These are phyloP conservation scores for Claviceps humidiphila DNA, from an alignment of 2,329 filamentous ascomycete species.

Conservation along the genomic window DNA sequence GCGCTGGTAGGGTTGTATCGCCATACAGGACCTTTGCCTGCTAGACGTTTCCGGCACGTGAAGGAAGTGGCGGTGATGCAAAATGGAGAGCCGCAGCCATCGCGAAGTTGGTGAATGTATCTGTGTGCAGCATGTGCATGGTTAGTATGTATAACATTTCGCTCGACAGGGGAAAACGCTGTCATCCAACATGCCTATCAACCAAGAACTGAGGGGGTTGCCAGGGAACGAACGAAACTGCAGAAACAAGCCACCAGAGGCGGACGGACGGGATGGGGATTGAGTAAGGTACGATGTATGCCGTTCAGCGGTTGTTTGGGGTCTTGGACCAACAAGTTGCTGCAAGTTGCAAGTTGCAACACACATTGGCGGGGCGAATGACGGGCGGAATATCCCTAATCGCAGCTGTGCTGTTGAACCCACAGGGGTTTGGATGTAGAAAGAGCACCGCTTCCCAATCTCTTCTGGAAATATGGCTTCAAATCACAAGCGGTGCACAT, in stretches of 20 bases:
- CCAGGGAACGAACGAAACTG: neutral
- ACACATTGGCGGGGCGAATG: too few relatives aligned
- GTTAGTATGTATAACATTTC: neutral
- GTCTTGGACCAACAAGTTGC: neutral
- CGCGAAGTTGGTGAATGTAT: constrained; percentile 68
- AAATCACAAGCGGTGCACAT: too few relatives aligned
- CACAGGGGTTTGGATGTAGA: too few relatives aligned
- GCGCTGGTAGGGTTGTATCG: constrained; percentile 73
- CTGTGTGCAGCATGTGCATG: constrained; percentile 25
- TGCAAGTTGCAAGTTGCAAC: neutral
- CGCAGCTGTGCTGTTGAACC: too few relatives aligned
- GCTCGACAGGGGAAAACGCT: neutral
- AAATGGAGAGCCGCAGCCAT: constrained; percentile 56
- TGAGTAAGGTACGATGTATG: neutral
- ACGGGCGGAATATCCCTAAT: too few relatives aligned
- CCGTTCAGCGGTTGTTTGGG: neutral
- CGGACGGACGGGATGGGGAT: neutral
- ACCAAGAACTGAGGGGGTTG: constrained; percentile 41
- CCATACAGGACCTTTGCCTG: constrained; percentile 55
- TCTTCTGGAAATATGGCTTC: too few relatives aligned
- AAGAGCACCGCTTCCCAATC: too few relatives aligned
- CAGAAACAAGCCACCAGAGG: neutral
- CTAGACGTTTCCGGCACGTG: constrained; percentile 57
- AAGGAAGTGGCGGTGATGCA: constrained; percentile 72
- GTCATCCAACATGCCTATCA: constrained; percentile 38